These are phyloP conservation scores for Blepharisma stoltei DNA, from an alignment of 73 alveolate genomes.

Conservation along the genomic window DNA sequence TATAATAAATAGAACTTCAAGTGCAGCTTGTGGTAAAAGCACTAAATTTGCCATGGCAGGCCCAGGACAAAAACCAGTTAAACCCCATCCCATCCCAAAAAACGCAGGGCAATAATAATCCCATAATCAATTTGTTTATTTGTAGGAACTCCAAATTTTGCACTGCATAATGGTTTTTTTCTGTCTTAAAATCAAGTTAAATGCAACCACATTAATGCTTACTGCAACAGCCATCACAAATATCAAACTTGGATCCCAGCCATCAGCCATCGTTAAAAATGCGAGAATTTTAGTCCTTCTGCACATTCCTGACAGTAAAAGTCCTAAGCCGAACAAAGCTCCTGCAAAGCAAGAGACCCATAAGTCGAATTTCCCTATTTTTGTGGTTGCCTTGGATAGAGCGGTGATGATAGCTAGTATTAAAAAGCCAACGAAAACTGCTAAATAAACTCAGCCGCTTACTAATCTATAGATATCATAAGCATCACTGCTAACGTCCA, in stretches of 20 bases:
- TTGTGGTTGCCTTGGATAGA: not conserved
- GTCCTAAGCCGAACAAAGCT: constrained; percentile 72
- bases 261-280: constrained; percentile 72
- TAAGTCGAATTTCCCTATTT: not conserved
- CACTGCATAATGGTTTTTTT: constrained; percentile 58
- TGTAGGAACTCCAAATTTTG: constrained; percentile 59
- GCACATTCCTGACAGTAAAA: constrained; percentile 83
- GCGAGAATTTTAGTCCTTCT: constrained; percentile 77
- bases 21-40: constrained; percentile 34
- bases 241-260: constrained; percentile 91
- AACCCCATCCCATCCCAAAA: constrained; percentile 98
- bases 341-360: constrained; percentile 36
- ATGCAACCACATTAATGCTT: constrained; percentile 81
- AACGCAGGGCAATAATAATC: constrained; percentile 76
- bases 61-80: constrained; percentile 96
- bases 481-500: not conserved
- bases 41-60: constrained; percentile 75
- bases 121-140: constrained; percentile 65
- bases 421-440: not conserved
- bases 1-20: not conserved
- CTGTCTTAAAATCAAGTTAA: constrained; percentile 53
- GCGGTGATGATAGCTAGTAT: not conserved
- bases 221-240: constrained; percentile 93
- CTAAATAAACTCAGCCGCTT: not conserved
- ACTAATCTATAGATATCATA: not conserved